Base-by-base conservation (phyloP, 2,329 filamentous ascomycete species). In the Leptoxyphium fumago region DNA sequence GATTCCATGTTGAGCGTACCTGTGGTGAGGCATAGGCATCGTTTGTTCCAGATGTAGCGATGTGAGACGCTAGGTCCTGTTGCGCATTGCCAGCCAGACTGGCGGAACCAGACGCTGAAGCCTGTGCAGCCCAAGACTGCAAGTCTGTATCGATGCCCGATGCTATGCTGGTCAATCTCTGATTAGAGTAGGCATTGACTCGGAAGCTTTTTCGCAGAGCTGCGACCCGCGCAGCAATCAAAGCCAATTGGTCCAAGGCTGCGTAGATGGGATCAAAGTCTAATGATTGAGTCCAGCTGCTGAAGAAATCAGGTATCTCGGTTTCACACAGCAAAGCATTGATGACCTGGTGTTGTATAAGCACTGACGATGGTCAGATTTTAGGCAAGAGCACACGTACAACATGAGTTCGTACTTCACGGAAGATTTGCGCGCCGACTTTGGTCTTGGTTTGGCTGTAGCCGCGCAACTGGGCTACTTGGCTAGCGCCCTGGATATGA, bases 271-370 rank as follows among this genome's bases (percentile, higher is more conserved):
- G 32, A 34, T 52, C 46, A 21, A 30, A 40, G 10, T 45, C 48
- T n/a, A 52, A 32, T 2, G 38, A 32, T 29, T 45, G 40, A 10
- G 48, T 46, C 50, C 50, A 52, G 17, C 46, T 30, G 10, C 48
- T 41, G 15, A 52, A 43, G 32, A 43, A 45, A 10, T 47, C 45
- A 6, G 48, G 46, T 4, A 49, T 45, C 17, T 39, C 40, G 9
- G 17, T 46, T 38, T 50, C 50, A 4, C 18, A 28, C 9, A 14
- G 14, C 14, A 52, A 21, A 15, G 46, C 45, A 18, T 48, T 42
- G 14, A 43, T 29, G 1, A 48, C 34, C 47, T 50, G 32, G 18
- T 26, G 7, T 13, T 18, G 10, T 13, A 15, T 36, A 15, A 13
- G 15, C 29, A 26, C 45, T 32, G 46, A 38, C 17, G 14, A 26